phyloP scores from a whole-genome alignment of 2,329 filamentous ascomycete genomes.

The Ophiosphaerella korrae region DNA sequence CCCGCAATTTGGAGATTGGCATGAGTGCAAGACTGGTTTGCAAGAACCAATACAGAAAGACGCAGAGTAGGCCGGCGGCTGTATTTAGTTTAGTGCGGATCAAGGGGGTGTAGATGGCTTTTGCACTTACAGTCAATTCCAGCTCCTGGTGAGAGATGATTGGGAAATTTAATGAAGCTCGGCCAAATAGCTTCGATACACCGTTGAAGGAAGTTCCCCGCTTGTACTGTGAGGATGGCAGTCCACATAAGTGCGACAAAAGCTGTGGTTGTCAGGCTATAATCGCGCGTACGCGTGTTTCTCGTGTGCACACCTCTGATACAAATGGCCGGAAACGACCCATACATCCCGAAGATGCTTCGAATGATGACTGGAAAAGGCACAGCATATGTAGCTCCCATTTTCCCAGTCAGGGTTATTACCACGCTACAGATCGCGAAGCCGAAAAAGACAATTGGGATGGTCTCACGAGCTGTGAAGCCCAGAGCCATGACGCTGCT shows the following conservation, averaged over 20 bases:
- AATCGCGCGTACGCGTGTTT: too few relatives aligned
- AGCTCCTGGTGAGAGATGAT: slow-evolving; percentile 41
- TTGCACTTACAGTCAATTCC: slow-evolving; percentile 34
- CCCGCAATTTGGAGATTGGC: slow-evolving; percentile 52
- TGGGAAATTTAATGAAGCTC: slow-evolving; percentile 45
- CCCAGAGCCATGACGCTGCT: slow-evolving; percentile 51
- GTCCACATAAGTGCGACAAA: slow-evolving; percentile 56
- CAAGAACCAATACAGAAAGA: slow-evolving; percentile 58
- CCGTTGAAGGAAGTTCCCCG: slow-evolving; percentile 49
- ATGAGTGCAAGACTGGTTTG: slow-evolving; percentile 53
- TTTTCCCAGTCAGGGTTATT: slow-evolving; percentile 56
- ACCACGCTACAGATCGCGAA: slow-evolving; percentile 55
- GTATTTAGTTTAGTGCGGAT: slow-evolving; percentile 22
- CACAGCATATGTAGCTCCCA: slow-evolving; percentile 47
- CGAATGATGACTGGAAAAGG: slow-evolving; percentile 52
- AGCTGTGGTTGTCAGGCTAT: slow-evolving; percentile 20
- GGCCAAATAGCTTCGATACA: slow-evolving; percentile 53
- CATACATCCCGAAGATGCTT: slow-evolving; percentile 53
- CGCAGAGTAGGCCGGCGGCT: slow-evolving; percentile 55
- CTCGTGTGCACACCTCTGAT: slow-evolving; percentile 32
- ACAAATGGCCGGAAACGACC: slow-evolving; percentile 52
- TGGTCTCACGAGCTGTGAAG: slow-evolving; percentile 55
- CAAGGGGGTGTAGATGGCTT: neutral
- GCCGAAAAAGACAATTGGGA: slow-evolving; percentile 56
- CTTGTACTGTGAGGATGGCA: slow-evolving; percentile 55